Percentiles rank a stretch among this genome's conserved stretches.
These are phyloP conservation scores for Hemerocallis citrina DNA, from an alignment of 106 monocot genomes.

Conservation along the genomic window DNA sequence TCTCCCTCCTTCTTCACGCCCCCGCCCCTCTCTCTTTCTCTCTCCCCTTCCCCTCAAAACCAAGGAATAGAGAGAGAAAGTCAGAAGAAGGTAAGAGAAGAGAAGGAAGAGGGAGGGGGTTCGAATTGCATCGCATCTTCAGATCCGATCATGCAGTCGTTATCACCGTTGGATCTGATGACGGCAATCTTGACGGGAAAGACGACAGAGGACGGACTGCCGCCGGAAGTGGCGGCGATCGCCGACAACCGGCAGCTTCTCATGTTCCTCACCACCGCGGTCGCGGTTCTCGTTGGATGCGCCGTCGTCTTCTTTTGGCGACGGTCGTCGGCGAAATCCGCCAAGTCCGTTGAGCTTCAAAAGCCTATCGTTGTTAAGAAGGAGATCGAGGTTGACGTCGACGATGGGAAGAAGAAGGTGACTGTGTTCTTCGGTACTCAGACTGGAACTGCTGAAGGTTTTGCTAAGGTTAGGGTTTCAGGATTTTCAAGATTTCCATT, in stretches of 20 bases:
- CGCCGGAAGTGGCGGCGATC: constrained; percentile 8
- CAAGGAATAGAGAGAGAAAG: neutral
- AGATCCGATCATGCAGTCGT: constrained; percentile 10
- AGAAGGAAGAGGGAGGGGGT: neutral
- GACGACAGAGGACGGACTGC: constrained; percentile 5
- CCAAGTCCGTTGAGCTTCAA: constrained; percentile 23
- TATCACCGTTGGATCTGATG: constrained; percentile 53
- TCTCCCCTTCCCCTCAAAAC: neutral
- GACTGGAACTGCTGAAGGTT: constrained; percentile 41
- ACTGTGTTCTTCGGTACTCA: constrained; percentile 93
- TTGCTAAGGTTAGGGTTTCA: constrained; percentile 75
- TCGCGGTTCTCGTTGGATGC: constrained; percentile 7
- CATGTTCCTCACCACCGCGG: neutral
- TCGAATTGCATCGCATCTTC: neutral
- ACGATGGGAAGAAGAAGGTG: constrained; percentile 77
- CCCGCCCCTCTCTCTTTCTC: neutral
- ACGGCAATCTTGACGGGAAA: constrained; percentile 31
- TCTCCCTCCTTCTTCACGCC: neutral
- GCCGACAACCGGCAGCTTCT: constrained; percentile 3
- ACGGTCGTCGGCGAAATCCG: constrained; percentile 3
- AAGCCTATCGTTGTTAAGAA: constrained; percentile 22
- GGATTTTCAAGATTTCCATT: no score
- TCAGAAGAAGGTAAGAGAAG: constrained; percentile 2
- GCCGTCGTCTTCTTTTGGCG: neutral
- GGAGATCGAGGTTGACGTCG: constrained; percentile 38